Conservation (phyloP, 768 basidiomycete genomes). For the Leucosporidium creatinivorum region DNA sequence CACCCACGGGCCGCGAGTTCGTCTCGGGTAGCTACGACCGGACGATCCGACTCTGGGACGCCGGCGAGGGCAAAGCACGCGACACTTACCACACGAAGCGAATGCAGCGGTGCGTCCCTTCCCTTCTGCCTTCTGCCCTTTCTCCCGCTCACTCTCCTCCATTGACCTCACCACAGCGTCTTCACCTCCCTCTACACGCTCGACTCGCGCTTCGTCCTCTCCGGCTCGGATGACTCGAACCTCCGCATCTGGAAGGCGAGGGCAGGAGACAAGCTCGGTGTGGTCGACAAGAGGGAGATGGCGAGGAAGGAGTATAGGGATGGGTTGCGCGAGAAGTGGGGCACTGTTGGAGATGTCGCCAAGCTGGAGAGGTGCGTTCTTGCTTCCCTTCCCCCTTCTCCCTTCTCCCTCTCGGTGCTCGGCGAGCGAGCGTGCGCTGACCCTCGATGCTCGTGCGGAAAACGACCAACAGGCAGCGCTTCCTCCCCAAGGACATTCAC, state of each 20-base stretch:
- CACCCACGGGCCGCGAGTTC: constrained; percentile 89
- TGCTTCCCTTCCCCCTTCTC: background rate
- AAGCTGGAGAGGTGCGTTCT: constrained; percentile 64
- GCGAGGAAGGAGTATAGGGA: constrained; percentile 89
- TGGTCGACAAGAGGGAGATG: constrained; percentile 80
- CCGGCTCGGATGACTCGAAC: constrained; percentile 39
- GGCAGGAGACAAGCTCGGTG: constrained; percentile 83
- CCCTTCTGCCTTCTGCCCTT: background rate
- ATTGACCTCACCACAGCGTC: constrained; percentile 51
- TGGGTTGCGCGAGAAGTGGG: constrained; percentile 80
- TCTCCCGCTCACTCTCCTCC: background rate
- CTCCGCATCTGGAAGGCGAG: constrained; percentile 50
- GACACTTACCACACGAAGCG: constrained; percentile 98
- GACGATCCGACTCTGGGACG: constrained; percentile 86
- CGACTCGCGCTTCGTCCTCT: constrained; percentile 57
- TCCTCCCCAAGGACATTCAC: constrained; percentile 85
- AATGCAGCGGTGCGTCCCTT: constrained; percentile 73
- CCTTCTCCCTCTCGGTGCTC: too few species aligned
- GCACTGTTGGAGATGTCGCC: constrained; percentile 69
- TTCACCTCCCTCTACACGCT: constrained; percentile 79
- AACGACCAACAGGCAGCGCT: constrained; percentile 53
- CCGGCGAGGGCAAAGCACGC: constrained; percentile 67
- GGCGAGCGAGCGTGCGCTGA: too few species aligned
- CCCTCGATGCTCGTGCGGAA: constrained; percentile 2
- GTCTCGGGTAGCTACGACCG: constrained; percentile 96